These are phyloP conservation scores for Abelmoschus esculentus DNA, from an alignment of 345 rosid genomes.

Conservation along the genomic window DNA sequence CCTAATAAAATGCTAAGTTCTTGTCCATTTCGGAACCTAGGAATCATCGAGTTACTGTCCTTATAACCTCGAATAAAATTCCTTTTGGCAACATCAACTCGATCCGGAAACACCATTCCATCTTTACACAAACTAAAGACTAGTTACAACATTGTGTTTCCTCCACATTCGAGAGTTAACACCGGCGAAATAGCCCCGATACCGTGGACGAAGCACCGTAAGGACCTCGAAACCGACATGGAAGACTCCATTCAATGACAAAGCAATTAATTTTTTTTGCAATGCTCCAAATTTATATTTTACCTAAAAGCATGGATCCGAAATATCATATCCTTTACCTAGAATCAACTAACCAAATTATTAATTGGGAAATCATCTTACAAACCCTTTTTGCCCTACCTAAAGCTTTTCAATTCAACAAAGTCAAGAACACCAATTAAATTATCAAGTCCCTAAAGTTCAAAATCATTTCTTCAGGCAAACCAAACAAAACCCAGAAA, in stretches of 20 bases:
- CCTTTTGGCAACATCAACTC: background rate
- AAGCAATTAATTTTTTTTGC: background rate
- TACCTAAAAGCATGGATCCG: background rate
- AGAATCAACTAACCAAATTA: background rate
- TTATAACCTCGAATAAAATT: background rate
- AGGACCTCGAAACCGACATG: background rate
- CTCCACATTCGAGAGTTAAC: background rate
- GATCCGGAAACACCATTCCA: background rate
- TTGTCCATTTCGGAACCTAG: background rate
- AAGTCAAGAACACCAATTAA: background rate
- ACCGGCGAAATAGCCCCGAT: background rate
- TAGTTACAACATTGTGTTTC: background rate
- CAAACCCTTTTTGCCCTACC: background rate
- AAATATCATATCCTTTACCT: background rate
- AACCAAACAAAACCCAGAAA: constrained; percentile 14
- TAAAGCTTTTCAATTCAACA: background rate
- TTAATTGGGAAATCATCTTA: constrained; percentile 1
- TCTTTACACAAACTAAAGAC: background rate
- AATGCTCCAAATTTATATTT: background rate
- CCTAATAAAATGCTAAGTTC: background rate
- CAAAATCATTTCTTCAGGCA: background rate
- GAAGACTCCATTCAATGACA: background rate
- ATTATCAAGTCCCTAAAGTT: background rate
- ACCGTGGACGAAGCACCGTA: background rate
- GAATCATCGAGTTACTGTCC: background rate